Conservation (phyloP, 2,329 filamentous ascomycete species). For the Beauveria brongniartii region DNA sequence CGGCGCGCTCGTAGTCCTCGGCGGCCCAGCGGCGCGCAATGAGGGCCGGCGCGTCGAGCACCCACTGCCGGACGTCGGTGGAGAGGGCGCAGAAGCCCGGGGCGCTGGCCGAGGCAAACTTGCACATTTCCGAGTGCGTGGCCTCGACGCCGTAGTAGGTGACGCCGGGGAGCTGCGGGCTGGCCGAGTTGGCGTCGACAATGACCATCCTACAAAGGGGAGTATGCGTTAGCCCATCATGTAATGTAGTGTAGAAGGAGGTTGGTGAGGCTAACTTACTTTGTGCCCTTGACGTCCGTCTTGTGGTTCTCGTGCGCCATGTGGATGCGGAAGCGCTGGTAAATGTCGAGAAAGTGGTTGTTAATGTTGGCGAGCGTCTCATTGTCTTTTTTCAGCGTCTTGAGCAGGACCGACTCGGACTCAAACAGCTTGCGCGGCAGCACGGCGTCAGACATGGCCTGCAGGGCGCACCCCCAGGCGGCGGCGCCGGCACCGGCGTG, state of each 20-base stretch:
- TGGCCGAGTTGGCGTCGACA: constrained; percentile 62
- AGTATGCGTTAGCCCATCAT: not conserved
- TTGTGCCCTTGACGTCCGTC: constrained; percentile 58
- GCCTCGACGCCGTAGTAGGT: constrained; percentile 68
- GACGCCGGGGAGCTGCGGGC: constrained; percentile 60
- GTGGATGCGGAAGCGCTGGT: constrained; percentile 62
- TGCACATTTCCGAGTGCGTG: constrained; percentile 65
- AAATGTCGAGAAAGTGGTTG: constrained; percentile 62
- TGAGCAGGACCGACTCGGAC: constrained; percentile 58
- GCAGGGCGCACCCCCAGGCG: constrained; percentile 58
- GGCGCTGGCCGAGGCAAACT: constrained; percentile 55
- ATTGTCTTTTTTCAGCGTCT: constrained; percentile 63
- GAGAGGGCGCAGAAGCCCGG: constrained; percentile 54
- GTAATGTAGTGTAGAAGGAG: not conserved
- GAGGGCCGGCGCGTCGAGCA: constrained; percentile 43
- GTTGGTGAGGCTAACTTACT: constrained; percentile 22
- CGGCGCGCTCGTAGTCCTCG: constrained; percentile 46
- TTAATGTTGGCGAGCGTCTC: constrained; percentile 70
- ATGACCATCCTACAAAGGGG: constrained; percentile 40
- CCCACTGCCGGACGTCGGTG: constrained; percentile 42
- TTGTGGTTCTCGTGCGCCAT: constrained; percentile 71
- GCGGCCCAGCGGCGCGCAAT: constrained; percentile 51
- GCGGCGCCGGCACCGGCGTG: constrained; percentile 63
- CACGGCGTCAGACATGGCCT: constrained; percentile 58
- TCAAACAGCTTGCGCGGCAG: constrained; percentile 60